Base-by-base conservation (phyloP, 2,329 filamentous ascomycete species). In the Aulographum hederae region DNA sequence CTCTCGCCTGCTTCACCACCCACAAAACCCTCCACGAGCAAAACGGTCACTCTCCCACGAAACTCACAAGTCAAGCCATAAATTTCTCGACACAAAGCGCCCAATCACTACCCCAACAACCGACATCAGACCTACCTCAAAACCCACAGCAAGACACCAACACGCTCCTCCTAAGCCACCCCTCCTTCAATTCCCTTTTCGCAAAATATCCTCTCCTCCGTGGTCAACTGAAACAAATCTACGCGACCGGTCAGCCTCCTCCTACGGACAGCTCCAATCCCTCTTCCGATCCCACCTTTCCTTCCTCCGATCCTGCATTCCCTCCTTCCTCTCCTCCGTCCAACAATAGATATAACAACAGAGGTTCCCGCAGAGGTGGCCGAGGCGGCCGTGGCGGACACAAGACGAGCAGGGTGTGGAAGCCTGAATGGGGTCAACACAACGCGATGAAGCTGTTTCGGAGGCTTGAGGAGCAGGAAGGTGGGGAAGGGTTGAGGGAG, bases 401-500 rank as follows among this genome's bases (percentile, higher is more conserved):
- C 4, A 18, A 18, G 8, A 13, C 15, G 13, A 36, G 25, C 11
- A 14, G 20, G 30, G 30, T 41, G 6, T 56, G 53, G 53, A 52
- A 48, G 23, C 46, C 44, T 35, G 47, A 48, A 28, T 53, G 52
- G 34, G 51, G 49, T 5, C 47, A 54, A 31, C 40, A 39, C 11
- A 42, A 48, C 35, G 48, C 43, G 17, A 41, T 47, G 43, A 44
- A 38, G 25, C 34, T 46, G 35, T 31, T 50, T 32, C 45, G 42
- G 33, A 37, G 38, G 13, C 41, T 38, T 13, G 42, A 43, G 4
- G 47, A 44, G 2, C 44, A 46, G 12, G 44, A 46, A 28, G 45
- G 49, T 33, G 45, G 50, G 18, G 52, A 56, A 20, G 56, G 49
- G 1, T 46, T 62, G 43, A 41, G 38, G 4, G 54, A 58, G 29